Percentiles rank a stretch among this genome's conserved stretches.
Evolutionary conservation across 345 rosid species (phyloP).

Genomic region (Bruguiera gymnorhiza): DNA sequence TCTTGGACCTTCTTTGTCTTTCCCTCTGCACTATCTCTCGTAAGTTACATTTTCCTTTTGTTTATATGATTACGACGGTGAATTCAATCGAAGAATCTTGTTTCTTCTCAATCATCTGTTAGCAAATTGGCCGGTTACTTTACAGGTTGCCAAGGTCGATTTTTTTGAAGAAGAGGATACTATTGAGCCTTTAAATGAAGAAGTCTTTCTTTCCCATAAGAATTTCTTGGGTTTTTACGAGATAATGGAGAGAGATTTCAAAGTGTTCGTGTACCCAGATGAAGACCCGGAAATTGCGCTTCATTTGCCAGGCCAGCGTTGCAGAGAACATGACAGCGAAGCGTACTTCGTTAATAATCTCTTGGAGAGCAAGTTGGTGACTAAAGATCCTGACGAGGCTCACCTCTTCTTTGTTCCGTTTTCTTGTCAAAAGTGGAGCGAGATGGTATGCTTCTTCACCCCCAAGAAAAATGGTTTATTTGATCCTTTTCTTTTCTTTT

Average conservation of each 20-base stretch:
- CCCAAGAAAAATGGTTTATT: not conserved
- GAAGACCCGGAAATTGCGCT: not conserved
- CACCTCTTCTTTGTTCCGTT: constrained; percentile 24
- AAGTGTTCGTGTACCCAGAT: constrained; percentile 19
- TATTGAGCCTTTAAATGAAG: not conserved
- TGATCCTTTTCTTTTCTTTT: not conserved
- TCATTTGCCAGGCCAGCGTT: not conserved
- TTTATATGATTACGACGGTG: too few relatives aligned
- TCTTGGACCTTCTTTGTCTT: too few relatives aligned
- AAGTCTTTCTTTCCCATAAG: constrained; percentile 8
- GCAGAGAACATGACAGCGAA: constrained; percentile 19
- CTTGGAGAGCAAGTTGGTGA: constrained; percentile 12
- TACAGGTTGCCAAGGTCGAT: too few relatives aligned
- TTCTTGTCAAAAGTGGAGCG: constrained; percentile 4
- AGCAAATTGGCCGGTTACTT: too few relatives aligned
- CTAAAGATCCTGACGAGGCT: constrained; percentile 9
- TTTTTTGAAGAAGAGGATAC: too few relatives aligned
- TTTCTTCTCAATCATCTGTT: too few relatives aligned
- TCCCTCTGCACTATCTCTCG: too few relatives aligned
- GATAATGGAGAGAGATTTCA: constrained; percentile 62
- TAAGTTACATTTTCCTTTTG: too few relatives aligned
- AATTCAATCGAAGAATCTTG: too few relatives aligned
- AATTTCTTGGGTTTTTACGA: constrained; percentile 13
- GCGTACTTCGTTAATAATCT: constrained; percentile 23
- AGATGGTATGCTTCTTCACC: too few relatives aligned